Evolutionary conservation across 805 yeast species (phyloP).

Genomic region (Hanseniaspora occidentalis): DNA sequence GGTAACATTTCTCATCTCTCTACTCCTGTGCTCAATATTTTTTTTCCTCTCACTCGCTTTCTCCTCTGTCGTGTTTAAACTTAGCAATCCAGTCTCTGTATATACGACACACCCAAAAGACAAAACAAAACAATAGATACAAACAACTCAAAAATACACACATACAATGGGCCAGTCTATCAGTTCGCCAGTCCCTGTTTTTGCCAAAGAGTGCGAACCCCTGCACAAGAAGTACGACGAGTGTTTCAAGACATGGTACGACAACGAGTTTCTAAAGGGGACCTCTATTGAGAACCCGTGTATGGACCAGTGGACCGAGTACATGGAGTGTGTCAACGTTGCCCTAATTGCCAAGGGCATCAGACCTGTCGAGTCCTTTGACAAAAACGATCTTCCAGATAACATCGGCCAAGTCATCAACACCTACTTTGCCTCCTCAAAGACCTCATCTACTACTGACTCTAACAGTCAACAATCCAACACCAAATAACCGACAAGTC

Average conservation of each 20-base stretch:
- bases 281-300: constrained; percentile 67
- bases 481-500: too few species aligned
- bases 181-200: constrained; percentile 50
- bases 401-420: constrained; percentile 5
- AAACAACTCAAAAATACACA: not conserved
- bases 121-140: not conserved
- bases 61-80: too few species aligned
- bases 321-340: constrained; percentile 76
- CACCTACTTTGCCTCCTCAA: not conserved
- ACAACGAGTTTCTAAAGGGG: constrained; percentile 61
- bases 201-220: constrained; percentile 94
- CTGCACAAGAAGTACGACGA: constrained; percentile 78
- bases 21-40: not conserved
- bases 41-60: too few species aligned
- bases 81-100: too few species aligned
- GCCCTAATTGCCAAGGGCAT: constrained; percentile 63
- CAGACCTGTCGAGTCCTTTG: constrained; percentile 80
- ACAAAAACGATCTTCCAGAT: constrained; percentile 42
- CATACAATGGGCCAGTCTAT: constrained; percentile 52
- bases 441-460: too few species aligned
- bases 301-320: constrained; percentile 76
- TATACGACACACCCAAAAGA: not conserved
- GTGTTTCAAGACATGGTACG: constrained; percentile 92
- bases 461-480: too few species aligned
- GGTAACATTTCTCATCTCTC: not conserved